A percentile compares a stretch with the other conserved stretches of the same genome.
Conservation (phyloP, 2,329 filamentous ascomycete species). For the Eutypa lata region DNA sequence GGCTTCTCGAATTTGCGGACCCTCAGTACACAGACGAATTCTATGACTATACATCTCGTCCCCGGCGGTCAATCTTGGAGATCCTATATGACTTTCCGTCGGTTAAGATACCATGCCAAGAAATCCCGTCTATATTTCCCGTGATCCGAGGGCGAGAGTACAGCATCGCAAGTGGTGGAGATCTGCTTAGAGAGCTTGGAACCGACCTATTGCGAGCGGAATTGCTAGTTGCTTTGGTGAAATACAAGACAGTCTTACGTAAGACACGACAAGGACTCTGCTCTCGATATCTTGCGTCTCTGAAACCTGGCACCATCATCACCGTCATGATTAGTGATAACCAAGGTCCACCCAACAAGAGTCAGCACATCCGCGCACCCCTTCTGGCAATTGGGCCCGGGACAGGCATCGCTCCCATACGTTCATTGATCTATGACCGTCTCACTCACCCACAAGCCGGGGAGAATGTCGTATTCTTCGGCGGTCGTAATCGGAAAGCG, state of each 20-base stretch:
- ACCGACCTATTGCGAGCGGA: constrained; percentile 53
- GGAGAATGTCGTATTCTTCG: constrained; percentile 68
- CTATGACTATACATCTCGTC: constrained; percentile 91
- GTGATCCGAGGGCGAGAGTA: constrained; percentile 86
- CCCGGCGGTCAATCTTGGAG: constrained; percentile 86
- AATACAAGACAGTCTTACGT: constrained; percentile 84
- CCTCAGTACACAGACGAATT: constrained; percentile 83
- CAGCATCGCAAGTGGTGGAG: constrained; percentile 78
- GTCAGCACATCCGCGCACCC: constrained; percentile 37
- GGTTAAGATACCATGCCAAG: constrained; percentile 75
- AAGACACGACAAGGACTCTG: constrained; percentile 83
- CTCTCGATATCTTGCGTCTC: constrained; percentile 74
- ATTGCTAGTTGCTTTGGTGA: constrained; percentile 81
- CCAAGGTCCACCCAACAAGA: constrained; percentile 24
- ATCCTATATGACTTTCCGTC: constrained; percentile 86
- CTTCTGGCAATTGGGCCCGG: constrained; percentile 79
- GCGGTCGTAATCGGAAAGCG: constrained; percentile 68
- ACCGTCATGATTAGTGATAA: constrained; percentile 54
- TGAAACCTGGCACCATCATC: constrained; percentile 57
- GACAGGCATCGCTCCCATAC: constrained; percentile 82
- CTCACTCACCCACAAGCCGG: constrained; percentile 20
- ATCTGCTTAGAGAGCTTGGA: constrained; percentile 24
- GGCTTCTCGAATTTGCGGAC: constrained; percentile 78
- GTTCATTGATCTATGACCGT: constrained; percentile 78
- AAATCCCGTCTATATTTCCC: constrained; percentile 72